Evolutionary conservation across 129 eudicot species (phyloP).

Genomic region (Glebionis coronaria): DNA sequence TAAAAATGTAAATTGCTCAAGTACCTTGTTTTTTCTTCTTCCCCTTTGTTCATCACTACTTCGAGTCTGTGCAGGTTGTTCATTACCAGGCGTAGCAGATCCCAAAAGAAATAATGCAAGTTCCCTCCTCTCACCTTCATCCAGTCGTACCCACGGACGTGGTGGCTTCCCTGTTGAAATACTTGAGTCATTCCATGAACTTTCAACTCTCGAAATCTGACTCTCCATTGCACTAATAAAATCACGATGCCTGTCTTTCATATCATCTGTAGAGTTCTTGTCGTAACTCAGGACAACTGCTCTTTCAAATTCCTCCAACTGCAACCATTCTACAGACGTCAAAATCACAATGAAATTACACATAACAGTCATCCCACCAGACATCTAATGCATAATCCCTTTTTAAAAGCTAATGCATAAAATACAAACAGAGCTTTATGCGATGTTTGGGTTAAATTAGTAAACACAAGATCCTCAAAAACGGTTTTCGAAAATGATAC

Average conservation of each 20-base stretch:
- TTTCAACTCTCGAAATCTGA: constrained; percentile 56
- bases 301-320: constrained; percentile 84
- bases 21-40: constrained; percentile 31
- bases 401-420: too few species aligned
- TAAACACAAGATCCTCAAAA: too few species aligned
- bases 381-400: too few species aligned
- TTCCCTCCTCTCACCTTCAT: constrained; percentile 71
- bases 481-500: too few species aligned
- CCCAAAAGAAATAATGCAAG: constrained; percentile 77
- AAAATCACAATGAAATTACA: constrained; percentile 8
- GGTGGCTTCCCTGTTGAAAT: constrained; percentile 68
- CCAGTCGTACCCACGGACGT: constrained; percentile 71
- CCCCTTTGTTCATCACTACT: constrained; percentile 28
- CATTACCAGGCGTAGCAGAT: constrained; percentile 28
- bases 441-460: too few species aligned
- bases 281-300: constrained; percentile 61
- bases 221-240: constrained; percentile 67
- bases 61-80: constrained; percentile 25
- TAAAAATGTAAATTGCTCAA: neutral
- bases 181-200: constrained; percentile 47
- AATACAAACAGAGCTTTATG: too few species aligned
- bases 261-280: constrained; percentile 45
- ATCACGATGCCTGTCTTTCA: constrained; percentile 59
- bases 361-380: too few species aligned
- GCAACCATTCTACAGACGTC: constrained; percentile 26